Evolutionary conservation across 352 stramenopile species (phyloP).

Genomic region (Blastocystis sp.): DNA sequence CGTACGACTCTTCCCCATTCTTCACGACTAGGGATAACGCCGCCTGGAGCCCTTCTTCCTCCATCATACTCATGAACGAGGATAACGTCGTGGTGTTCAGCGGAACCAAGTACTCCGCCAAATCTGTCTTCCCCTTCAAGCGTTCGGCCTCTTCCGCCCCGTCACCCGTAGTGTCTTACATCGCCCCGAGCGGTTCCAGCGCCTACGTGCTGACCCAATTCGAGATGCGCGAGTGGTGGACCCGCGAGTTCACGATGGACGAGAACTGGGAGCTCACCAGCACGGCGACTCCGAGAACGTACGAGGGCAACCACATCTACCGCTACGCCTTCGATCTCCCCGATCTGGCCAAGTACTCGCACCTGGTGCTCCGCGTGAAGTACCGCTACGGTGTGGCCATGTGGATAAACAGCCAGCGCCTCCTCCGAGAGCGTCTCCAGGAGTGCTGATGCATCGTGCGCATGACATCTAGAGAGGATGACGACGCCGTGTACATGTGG

Average conservation of each 20-base stretch:
- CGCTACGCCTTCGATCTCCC: slow-evolving; percentile 46
- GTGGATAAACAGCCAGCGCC: slow-evolving; percentile 22
- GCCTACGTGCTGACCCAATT: background rate
- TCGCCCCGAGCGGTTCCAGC: background rate
- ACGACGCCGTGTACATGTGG: background rate
- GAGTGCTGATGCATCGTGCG: background rate
- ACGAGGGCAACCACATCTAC: background rate
- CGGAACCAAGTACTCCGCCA: background rate
- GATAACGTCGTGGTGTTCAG: slow-evolving; percentile 40
- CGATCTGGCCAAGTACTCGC: slow-evolving; percentile 20
- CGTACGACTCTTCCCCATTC: background rate
- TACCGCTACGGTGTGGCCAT: slow-evolving; percentile 14
- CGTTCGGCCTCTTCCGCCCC: background rate
- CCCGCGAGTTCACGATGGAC: slow-evolving; percentile 3
- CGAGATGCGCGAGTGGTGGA: background rate
- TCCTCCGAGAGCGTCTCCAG: slow-evolving; percentile 2
- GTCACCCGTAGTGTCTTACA: slow-evolving; percentile 5
- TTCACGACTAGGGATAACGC: background rate
- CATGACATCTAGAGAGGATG: background rate
- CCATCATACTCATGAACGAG: slow-evolving; percentile 14
- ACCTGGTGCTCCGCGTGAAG: slow-evolving; percentile 24
- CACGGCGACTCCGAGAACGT: background rate
- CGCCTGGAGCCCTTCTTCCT: slow-evolving; percentile 4
- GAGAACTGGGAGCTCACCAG: background rate
- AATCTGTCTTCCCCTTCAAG: background rate